These are phyloP conservation scores for Clitopilus passeckerianus DNA, from an alignment of 768 basidiomycete species.

Conservation along the genomic window DNA sequence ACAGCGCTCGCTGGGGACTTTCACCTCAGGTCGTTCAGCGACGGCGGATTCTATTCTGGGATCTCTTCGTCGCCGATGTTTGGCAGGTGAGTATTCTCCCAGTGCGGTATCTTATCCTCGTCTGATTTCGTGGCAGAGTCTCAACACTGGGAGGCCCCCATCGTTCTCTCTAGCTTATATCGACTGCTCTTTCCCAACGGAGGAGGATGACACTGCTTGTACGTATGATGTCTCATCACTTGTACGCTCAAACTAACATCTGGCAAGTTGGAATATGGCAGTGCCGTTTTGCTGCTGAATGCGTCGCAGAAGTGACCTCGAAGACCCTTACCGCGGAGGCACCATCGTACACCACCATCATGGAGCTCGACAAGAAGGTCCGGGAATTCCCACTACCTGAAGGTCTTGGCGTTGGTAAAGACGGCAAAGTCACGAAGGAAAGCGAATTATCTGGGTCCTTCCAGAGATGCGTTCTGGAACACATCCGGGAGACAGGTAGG, in stretches of 20 bases:
- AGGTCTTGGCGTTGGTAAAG: constrained; percentile 5
- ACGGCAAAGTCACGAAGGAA: constrained; percentile 24
- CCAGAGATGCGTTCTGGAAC: constrained; percentile 42
- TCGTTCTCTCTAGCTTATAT: constrained; percentile 61
- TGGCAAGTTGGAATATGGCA: constrained; percentile 53
- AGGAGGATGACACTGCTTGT: constrained; percentile 21
- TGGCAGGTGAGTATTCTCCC: constrained; percentile 49
- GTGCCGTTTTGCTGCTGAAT: constrained; percentile 61
- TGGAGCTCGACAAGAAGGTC: constrained; percentile 65
- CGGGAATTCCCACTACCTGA: constrained; percentile 43
- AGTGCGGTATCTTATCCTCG: not conserved
- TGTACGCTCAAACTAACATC: not conserved
- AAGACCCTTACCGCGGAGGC: constrained; percentile 60
- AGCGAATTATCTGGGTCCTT: constrained; percentile 21
- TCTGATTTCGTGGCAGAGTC: constrained; percentile 35
- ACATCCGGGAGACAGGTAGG: constrained; percentile 42
- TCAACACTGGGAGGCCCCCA: constrained; percentile 69
- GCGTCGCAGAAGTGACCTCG: constrained; percentile 57
- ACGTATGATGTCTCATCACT: constrained; percentile 24
- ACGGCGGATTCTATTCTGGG: constrained; percentile 72
- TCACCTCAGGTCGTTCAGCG: constrained; percentile 57
- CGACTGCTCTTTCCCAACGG: constrained; percentile 59
- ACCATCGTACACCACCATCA: constrained; percentile 58
- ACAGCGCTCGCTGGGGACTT: constrained; percentile 62
- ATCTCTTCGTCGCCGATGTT: constrained; percentile 66